A percentile compares a stretch with the other conserved stretches of the same genome.
Conservation (phyloP, 345 rosid species). For the Brassica rapa region DNA sequence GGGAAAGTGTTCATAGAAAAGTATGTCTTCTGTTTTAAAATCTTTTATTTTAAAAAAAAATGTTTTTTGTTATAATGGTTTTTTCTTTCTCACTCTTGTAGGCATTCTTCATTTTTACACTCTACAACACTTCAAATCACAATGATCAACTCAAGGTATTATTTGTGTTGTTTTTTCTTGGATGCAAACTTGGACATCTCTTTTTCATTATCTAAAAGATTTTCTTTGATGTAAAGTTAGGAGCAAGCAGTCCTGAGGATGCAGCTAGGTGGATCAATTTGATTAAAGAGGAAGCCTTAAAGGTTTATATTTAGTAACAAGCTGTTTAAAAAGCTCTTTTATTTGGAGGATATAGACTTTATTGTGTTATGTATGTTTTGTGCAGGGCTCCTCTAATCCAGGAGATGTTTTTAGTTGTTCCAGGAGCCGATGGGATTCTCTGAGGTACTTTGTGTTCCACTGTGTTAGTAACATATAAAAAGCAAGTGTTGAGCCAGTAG, state of each 20-base stretch:
- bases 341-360: slow-evolving; percentile 21
- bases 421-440: slow-evolving; percentile 69
- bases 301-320: slow-evolving; percentile 48
- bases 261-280: slow-evolving; percentile 94
- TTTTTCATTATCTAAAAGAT: too few species aligned
- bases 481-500: neutral
- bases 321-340: neutral
- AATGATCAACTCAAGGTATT: slow-evolving; percentile 92
- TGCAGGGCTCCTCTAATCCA: slow-evolving; percentile 62
- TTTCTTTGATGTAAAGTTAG: slow-evolving; percentile 52
- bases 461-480: too few species aligned
- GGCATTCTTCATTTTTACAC: slow-evolving; percentile 88
- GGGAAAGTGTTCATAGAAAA: slow-evolving; percentile 90
- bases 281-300: slow-evolving; percentile 74
- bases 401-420: slow-evolving; percentile 59
- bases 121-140: slow-evolving; percentile 83
- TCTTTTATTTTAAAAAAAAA: too few species aligned
- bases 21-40: slow-evolving; percentile 45
- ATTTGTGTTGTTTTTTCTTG: slow-evolving; percentile 1
- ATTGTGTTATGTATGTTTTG: slow-evolving; percentile 29
- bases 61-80: slow-evolving; percentile 10
- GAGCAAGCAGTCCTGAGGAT: slow-evolving; percentile 95
- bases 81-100: slow-evolving; percentile 44
- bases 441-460: slow-evolving; percentile 45
- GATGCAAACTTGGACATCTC: neutral